phyloP scores from a whole-genome alignment of 345 rosid genomes.

The Gossypium raimondii region DNA sequence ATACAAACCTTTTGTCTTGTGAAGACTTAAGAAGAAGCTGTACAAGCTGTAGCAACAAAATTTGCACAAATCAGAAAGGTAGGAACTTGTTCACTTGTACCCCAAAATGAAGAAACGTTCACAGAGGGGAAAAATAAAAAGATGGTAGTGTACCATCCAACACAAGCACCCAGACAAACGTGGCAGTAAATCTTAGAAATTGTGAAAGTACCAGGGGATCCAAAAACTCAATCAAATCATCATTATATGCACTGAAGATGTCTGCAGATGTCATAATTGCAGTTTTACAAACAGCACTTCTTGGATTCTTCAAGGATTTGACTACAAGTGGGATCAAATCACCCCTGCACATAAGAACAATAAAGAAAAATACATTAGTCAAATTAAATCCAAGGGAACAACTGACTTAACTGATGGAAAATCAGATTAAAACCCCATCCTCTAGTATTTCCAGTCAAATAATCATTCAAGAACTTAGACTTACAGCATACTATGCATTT shows the following conservation, averaged over 20 bases:
- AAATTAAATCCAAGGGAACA: neutral
- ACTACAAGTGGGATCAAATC: conserved; percentile 70
- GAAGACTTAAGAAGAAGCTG: conserved; percentile 94
- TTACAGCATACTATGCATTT: conserved; percentile 61
- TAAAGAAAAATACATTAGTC: conserved; percentile 2
- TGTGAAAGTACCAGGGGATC: conserved; percentile 63
- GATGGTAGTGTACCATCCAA: neutral
- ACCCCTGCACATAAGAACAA: conserved; percentile 43
- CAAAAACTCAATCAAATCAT: conserved; percentile 60
- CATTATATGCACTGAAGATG: conserved; percentile 62
- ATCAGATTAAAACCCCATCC: conserved; percentile 1
- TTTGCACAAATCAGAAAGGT: conserved; percentile 10
- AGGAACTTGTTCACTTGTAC: neutral
- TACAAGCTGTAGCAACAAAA: conserved; percentile 53
- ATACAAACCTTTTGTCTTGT: conserved; percentile 91
- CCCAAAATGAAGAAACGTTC: neutral
- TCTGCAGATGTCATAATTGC: conserved; percentile 92
- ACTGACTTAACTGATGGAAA: neutral
- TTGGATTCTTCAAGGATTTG: conserved; percentile 90
- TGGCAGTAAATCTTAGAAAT: neutral
- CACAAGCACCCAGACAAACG: neutral
- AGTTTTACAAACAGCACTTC: conserved; percentile 95
- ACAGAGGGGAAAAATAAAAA: neutral
- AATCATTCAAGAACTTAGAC: conserved; percentile 23
- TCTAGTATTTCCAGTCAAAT: conserved; percentile 7